Base-by-base conservation (phyloP, 345 rosid species). In the Sapria himalayana region DNA sequence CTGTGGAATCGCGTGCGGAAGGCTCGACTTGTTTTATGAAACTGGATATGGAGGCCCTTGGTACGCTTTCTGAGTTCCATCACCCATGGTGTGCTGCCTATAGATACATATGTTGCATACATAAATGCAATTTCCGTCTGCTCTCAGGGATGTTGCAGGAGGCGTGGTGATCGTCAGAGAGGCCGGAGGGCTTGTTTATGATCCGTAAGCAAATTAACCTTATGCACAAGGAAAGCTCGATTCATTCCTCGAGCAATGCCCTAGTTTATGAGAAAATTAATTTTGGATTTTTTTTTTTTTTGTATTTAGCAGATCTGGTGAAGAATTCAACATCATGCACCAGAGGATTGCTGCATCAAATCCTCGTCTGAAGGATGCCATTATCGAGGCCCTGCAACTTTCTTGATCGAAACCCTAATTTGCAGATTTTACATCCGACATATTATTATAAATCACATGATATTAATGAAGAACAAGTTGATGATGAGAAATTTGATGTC, bases 21-120 rank as follows among this genome's bases (percentile, higher is more conserved):
- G 98, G 55, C 64, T 56, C 34, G 98, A 82, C 56, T 57, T 89
- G 49, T 79, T 89, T 56, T 82, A 79, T 39, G 75, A 71, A 65
- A 18, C 67, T 9, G 95, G 93, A 38, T 82, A 54, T 14, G 98
- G 98, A 14, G 95, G 98, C 46, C 92, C 93, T 50, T 89, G 98
- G 98, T 86, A 66, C 12, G 52, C 19, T 18, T 15, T 11, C 32
- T 21, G 25, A 7, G 18, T 39, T 33, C 11, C 22, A 4, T 1
- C 15, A 13, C 20, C n/a, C 31, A 39, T 42, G 36, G 20, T 37
- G 9, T 20, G n/a, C n/a, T n/a, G n/a, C n/a, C n/a, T n/a, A n/a
- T n/a, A 29, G 21, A 25, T 51, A 15, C 2, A 14, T 23, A 8
- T 20, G 12, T 14, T 12, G 22, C 7, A 24, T 33, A n/a, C 34